Percentiles rank a stretch among this genome's conserved stretches.
phyloP scores from a whole-genome alignment of 495 filamentous ascomycete genomes.

The Saxophila tyrrhenica region DNA sequence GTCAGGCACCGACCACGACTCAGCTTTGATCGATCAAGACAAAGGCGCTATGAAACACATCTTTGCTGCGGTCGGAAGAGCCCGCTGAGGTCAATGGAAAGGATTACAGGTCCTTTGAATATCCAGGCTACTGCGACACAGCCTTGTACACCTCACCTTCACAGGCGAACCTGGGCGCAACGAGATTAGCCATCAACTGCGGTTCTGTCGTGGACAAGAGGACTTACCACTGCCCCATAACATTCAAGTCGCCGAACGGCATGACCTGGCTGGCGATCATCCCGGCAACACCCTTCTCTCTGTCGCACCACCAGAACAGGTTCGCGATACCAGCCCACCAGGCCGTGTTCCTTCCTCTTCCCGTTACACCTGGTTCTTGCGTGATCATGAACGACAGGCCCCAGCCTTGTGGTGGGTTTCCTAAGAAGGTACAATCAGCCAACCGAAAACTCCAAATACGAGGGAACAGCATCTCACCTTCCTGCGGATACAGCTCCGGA shows the following conservation, averaged over 20 bases:
- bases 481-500: slow-evolving; percentile 40
- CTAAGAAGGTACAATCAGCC: slow-evolving; percentile 3
- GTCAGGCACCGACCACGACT: slow-evolving; percentile 15
- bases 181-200: neutral
- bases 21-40: slow-evolving; percentile 5
- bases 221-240: slow-evolving; percentile 16
- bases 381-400: slow-evolving; percentile 47
- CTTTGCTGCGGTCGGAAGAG: slow-evolving; percentile 2
- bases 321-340: slow-evolving; percentile 52
- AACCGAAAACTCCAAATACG: neutral
- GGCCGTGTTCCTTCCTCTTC: slow-evolving; percentile 36
- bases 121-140: slow-evolving; percentile 2
- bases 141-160: slow-evolving; percentile 16
- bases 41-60: slow-evolving; percentile 16
- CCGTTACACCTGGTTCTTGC: slow-evolving; percentile 31
- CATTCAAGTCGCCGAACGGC: slow-evolving; percentile 35
- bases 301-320: slow-evolving; percentile 51
- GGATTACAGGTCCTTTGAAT: too few relatives aligned
- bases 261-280: slow-evolving; percentile 48
- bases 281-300: slow-evolving; percentile 46
- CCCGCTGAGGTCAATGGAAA: neutral
- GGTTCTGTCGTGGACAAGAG: neutral
- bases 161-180: slow-evolving; percentile 1
- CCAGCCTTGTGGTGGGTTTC: slow-evolving; percentile 46
- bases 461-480: slow-evolving; percentile 3